These are phyloP conservation scores for Hortiboletus flavorubellus DNA, from an alignment of 768 basidiomycete genomes.

Conservation along the genomic window DNA sequence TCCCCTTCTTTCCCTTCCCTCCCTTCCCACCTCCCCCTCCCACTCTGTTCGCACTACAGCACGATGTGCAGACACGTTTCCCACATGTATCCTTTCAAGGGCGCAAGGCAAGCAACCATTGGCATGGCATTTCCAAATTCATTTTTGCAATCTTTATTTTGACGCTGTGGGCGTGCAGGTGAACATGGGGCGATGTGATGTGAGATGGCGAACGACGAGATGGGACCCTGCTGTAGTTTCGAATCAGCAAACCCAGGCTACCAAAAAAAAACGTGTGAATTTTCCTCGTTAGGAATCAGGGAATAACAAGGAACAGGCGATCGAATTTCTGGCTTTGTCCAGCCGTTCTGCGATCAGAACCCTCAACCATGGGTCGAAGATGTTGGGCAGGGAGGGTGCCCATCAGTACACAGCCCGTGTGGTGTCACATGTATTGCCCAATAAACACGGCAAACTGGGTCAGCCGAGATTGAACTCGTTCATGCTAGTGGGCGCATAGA, in stretches of 20 bases:
- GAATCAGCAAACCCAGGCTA: too few relatives aligned
- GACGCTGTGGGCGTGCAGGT: background rate
- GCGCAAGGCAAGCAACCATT: conserved; percentile 1
- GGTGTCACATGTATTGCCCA: too few relatives aligned
- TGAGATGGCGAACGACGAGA: background rate
- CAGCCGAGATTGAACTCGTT: too few relatives aligned
- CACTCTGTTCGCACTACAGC: background rate
- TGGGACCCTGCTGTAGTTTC: background rate
- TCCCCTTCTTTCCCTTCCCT: background rate
- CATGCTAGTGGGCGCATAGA: too few relatives aligned
- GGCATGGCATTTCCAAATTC: conserved; percentile 2
- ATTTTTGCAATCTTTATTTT: background rate
- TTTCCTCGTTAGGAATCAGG: too few relatives aligned
- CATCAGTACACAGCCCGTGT: too few relatives aligned
- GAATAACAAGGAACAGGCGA: too few relatives aligned
- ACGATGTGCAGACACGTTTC: background rate
- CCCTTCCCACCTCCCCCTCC: background rate
- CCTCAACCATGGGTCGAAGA: background rate
- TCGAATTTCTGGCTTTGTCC: background rate
- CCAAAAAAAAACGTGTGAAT: too few relatives aligned
- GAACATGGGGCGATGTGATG: background rate
- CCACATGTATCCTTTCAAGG: conserved; percentile 7
- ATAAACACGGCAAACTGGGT: too few relatives aligned
- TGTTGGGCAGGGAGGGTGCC: too few relatives aligned
- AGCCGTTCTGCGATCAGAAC: background rate